A percentile compares a stretch with the other conserved stretches of the same genome.
phyloP scores from a whole-genome alignment of 2,329 filamentous ascomycete genomes.

The Periconia digitata region DNA sequence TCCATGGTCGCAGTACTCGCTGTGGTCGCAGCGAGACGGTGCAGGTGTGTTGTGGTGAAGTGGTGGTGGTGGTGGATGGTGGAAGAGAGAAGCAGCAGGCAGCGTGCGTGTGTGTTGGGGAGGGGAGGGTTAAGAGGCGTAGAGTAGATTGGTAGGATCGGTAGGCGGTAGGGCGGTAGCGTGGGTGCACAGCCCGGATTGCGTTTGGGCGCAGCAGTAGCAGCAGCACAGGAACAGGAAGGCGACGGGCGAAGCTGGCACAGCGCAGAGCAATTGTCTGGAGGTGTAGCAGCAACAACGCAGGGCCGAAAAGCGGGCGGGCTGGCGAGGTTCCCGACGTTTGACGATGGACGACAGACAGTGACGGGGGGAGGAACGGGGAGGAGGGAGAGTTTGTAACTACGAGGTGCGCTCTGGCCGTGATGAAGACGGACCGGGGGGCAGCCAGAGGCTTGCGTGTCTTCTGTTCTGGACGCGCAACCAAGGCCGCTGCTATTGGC shows the following conservation, averaged over 20 bases:
- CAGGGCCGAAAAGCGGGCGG: background rate
- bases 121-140: slow-evolving; percentile 6
- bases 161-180: too few relatives aligned
- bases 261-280: background rate
- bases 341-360: background rate
- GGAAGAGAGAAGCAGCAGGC: slow-evolving; percentile 7
- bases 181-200: slow-evolving; percentile 18
- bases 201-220: slow-evolving; percentile 13
- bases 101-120: background rate
- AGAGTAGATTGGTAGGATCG: too few relatives aligned
- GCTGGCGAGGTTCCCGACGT: background rate
- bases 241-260: background rate
- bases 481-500: too few relatives aligned
- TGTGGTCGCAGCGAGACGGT: slow-evolving; percentile 16
- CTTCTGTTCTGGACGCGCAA: too few relatives aligned
- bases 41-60: slow-evolving; percentile 4
- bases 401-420: background rate
- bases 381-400: background rate
- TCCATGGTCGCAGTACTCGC: slow-evolving; percentile 36
- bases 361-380: background rate
- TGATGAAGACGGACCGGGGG: background rate
- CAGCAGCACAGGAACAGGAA: background rate
- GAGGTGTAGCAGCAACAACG: too few relatives aligned
- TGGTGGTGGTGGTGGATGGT: slow-evolving; percentile 11
- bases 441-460: slow-evolving; percentile 1